Percentiles rank a stretch among this genome's conserved stretches.
These are phyloP conservation scores for Clavaria fumosa DNA, from an alignment of 768 basidiomycete species.

Conservation along the genomic window DNA sequence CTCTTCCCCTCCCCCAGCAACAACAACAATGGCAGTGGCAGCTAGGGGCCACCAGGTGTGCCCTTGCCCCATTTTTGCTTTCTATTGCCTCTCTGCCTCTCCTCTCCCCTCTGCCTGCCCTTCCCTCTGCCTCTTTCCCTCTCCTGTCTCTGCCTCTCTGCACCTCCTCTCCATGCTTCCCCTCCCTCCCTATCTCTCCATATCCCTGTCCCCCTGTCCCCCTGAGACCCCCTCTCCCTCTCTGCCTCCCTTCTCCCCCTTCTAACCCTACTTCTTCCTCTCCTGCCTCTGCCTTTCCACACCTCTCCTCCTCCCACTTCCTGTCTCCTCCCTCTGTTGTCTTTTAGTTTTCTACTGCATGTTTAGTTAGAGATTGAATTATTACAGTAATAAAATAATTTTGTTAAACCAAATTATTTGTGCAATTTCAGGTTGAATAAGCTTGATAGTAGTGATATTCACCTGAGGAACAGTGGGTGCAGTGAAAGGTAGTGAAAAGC, in stretches of 20 bases:
- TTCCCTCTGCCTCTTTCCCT: not conserved
- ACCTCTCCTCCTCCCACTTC: no score
- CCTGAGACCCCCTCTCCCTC: not conserved
- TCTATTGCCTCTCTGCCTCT: not conserved
- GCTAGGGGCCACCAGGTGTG: not conserved
- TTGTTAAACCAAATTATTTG: no score
- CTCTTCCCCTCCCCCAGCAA: not conserved
- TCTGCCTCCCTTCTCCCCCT: not conserved
- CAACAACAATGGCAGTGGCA: not conserved
- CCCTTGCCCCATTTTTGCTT: not conserved
- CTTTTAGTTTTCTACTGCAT: no score
- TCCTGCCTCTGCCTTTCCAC: no score
- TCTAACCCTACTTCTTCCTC: not conserved
- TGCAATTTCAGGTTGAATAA: no score
- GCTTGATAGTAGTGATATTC: no score
- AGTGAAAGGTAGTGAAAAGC: no score
- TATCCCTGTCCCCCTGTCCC: not conserved
- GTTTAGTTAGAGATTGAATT: no score
- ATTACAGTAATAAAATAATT: no score
- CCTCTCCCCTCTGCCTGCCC: not conserved
- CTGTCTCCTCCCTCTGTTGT: no score
- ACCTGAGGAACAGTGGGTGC: no score
- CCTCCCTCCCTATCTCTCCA: not conserved
- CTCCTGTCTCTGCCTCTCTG: not conserved
- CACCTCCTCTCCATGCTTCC: not conserved